Base-by-base conservation (phyloP, 139 green algal species). In the Picochlorum sp. region DNA sequence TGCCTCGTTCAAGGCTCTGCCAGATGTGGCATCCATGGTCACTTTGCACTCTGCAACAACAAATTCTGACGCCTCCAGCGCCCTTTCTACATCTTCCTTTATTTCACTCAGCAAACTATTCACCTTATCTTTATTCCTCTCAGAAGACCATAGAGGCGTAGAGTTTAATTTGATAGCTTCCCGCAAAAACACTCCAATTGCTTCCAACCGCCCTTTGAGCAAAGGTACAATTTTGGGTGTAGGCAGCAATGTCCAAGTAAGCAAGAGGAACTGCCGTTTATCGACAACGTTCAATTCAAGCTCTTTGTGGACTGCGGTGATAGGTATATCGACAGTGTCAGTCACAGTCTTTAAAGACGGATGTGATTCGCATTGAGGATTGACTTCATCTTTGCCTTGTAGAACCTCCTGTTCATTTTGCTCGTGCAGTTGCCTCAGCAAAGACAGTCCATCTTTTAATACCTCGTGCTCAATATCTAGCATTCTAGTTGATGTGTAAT, bases 241-340 rank as follows among this genome's bases (percentile, higher is more conserved):
- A 0, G 66, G 66, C 38, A 72, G 55, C 24, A 72, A 16, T n/a
- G 37, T 61, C 66, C 66, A 72, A 15, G 66, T 72, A 3, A 69
- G 63, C 6, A 54, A 26, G 2, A 63, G 51, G 18, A 72, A 18
- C 37, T 72, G 66, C 23, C 38, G 18, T 45, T 56, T 44, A 18
- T 72, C 66, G 4, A 72, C 3, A 6, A 18, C 3, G 4, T 72
- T 72, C 6, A 56, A n/a, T n/a, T 72, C 37, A 56, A 72, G 16
- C 21, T 72, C 66, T 7, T 21, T 23, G 4, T 26, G 34, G 1
- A 72, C 55, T 44, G 3, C 13, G 3, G 66, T 56, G 14, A 72
- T 15, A 9, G 66, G 66, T 23, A 11, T 23, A 34, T 45, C 51
- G 30, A 66, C 11, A 10, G n/a, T 0, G n/a, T 60, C 3, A 8